Evolutionary conservation across 2,329 filamentous ascomycete genomes (phyloP).

Genomic region (Ilyonectria sp.): DNA sequence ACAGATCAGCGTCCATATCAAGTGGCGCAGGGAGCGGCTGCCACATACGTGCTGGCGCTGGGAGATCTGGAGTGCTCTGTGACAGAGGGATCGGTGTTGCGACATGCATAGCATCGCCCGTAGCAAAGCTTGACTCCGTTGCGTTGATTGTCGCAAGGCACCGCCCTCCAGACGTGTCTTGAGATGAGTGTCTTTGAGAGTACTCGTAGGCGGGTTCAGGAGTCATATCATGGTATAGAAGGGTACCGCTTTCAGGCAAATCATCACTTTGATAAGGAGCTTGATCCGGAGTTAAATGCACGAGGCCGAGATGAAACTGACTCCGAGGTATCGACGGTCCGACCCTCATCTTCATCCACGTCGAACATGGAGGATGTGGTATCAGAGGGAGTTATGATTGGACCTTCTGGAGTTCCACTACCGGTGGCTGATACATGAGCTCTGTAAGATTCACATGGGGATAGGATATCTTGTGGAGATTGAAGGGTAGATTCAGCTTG

Average conservation of each 20-base stretch:
- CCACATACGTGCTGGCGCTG: neutral
- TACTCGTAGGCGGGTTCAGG: neutral
- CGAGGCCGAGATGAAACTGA: neutral
- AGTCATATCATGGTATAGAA: neutral
- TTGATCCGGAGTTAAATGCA: neutral
- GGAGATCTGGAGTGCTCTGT: slow-evolving; percentile 1
- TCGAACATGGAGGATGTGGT: too few species aligned
- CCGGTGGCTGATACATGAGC: too few species aligned
- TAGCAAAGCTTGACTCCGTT: neutral
- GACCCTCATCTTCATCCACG: too few species aligned
- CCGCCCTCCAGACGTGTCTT: neutral
- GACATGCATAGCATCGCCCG: neutral
- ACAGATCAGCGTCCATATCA: neutral
- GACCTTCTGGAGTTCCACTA: too few species aligned
- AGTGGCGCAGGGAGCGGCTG: neutral
- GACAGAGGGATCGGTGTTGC: neutral
- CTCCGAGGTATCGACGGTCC: too few species aligned
- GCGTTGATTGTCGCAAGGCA: neutral
- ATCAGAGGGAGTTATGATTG: too few species aligned
- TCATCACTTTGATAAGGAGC: slow-evolving; percentile 4
- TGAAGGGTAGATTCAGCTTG: too few species aligned
- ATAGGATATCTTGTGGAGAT: too few species aligned
- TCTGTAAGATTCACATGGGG: too few species aligned
- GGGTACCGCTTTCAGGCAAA: neutral
- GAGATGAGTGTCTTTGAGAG: neutral